Evolutionary conservation across 768 basidiomycete species (phyloP).

Genomic region (Kwoniella sp.): DNA sequence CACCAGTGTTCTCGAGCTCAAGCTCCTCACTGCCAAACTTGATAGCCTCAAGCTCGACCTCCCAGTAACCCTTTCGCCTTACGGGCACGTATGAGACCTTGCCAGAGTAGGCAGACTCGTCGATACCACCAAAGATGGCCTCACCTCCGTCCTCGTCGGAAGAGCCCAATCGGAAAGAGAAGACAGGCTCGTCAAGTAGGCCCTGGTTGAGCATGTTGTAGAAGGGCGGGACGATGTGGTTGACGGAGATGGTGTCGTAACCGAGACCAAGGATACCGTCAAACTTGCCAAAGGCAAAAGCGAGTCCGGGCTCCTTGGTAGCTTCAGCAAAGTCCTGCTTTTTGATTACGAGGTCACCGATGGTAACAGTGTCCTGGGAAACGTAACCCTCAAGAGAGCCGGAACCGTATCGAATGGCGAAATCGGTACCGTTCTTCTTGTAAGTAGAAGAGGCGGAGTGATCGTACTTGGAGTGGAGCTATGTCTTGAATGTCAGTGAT

Average conservation of each 20-base stretch:
- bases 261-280: constrained; percentile 93
- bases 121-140: constrained; percentile 88
- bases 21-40: constrained; percentile 81
- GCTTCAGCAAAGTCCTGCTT: constrained; percentile 91
- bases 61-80: constrained; percentile 96
- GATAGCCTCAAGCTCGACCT: constrained; percentile 88
- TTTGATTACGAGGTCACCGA: constrained; percentile 78
- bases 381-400: constrained; percentile 97
- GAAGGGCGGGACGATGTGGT: constrained; percentile 88
- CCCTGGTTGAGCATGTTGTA: constrained; percentile 84
- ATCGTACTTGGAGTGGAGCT: constrained; percentile 88
- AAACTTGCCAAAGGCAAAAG: constrained; percentile 86
- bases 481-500: background rate
- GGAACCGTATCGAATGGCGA: constrained; percentile 90
- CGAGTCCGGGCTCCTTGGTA: constrained; percentile 90
- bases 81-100: constrained; percentile 83
- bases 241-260: constrained; percentile 90
- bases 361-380: constrained; percentile 74
- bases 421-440: constrained; percentile 84
- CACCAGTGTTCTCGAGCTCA: constrained; percentile 87
- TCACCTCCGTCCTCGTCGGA: constrained; percentile 88
- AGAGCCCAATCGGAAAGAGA: constrained; percentile 88
- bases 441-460: constrained; percentile 74
- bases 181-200: constrained; percentile 80
- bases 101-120: constrained; percentile 73